phyloP scores from a whole-genome alignment of 2,329 filamentous ascomycete genomes.

The Dichotomopilus funicola region DNA sequence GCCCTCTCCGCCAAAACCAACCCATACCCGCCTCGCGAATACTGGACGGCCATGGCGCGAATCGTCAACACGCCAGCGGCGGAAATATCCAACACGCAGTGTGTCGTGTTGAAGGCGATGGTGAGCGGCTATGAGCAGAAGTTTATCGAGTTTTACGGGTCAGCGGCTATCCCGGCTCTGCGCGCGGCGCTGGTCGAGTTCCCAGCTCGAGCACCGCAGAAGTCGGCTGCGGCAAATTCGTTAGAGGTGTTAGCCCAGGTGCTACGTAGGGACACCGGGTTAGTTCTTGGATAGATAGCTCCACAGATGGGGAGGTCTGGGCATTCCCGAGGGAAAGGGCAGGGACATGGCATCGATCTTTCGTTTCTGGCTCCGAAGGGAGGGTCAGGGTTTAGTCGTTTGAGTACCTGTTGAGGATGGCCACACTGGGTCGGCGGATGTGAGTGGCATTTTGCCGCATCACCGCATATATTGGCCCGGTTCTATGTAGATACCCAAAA shows the following conservation, averaged over 20 bases:
- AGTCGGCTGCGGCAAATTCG: constrained; percentile 44
- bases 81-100: constrained; percentile 67
- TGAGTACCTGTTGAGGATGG: neutral
- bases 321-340: neutral
- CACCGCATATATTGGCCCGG: neutral
- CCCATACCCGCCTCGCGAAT: constrained; percentile 70
- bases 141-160: constrained; percentile 77
- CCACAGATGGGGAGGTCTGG: neutral
- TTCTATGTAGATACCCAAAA: constrained; percentile 8
- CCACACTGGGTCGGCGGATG: neutral
- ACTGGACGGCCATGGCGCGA: constrained; percentile 71
- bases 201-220: constrained; percentile 47
- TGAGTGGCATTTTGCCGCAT: neutral
- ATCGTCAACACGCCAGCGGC: constrained; percentile 68
- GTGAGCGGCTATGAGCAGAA: constrained; percentile 66
- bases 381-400: constrained; percentile 1
- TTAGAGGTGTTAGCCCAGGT: constrained; percentile 49
- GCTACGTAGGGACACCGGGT: constrained; percentile 43
- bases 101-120: constrained; percentile 63
- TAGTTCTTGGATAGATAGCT: constrained; percentile 35
- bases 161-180: constrained; percentile 64
- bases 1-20: constrained; percentile 60
- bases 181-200: constrained; percentile 67
- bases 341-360: neutral
- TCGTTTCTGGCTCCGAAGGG: neutral